Conservation (phyloP, 2,329 filamentous ascomycete genomes). For the Penicillium sclerotigenum region DNA sequence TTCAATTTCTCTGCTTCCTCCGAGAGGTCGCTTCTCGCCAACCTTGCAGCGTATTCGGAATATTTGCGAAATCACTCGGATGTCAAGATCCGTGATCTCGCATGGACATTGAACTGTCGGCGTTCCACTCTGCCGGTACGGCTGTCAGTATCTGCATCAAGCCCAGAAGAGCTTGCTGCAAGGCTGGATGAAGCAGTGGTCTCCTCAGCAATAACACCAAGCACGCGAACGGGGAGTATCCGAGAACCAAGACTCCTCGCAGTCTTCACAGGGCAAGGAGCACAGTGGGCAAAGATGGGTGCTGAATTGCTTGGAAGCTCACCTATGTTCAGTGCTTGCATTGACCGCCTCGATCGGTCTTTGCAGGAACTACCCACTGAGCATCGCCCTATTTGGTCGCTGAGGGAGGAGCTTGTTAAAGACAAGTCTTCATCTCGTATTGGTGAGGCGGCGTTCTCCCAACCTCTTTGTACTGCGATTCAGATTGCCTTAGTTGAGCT, state of each 20-base stretch:
- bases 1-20: slow-evolving; percentile 25
- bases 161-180: slow-evolving; percentile 2
- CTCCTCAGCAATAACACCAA: slow-evolving; percentile 1
- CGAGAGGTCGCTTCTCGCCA: slow-evolving; percentile 15
- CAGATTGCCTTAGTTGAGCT: slow-evolving; percentile 31
- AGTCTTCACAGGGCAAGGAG: slow-evolving; percentile 34
- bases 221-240: slow-evolving; percentile 5
- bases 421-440: slow-evolving; percentile 15
- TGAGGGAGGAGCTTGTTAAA: slow-evolving; percentile 20
- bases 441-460: slow-evolving; percentile 22
- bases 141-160: slow-evolving; percentile 15
- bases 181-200: slow-evolving; percentile 10
- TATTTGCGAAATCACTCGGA: slow-evolving; percentile 7
- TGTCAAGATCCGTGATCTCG: slow-evolving; percentile 12
- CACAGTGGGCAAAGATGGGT: slow-evolving; percentile 34
- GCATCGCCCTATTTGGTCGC: slow-evolving; percentile 22
- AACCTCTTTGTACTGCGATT: slow-evolving; percentile 26
- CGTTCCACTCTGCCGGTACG: slow-evolving; percentile 20
- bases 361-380: slow-evolving; percentile 20
- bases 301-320: slow-evolving; percentile 15
- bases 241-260: slow-evolving; percentile 16
- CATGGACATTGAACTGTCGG: slow-evolving; percentile 24
- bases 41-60: slow-evolving; percentile 7
- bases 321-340: slow-evolving; percentile 9
- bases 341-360: slow-evolving; percentile 15